Evolutionary conservation across 352 stramenopile species (phyloP).

Genomic region (Globisporangium radiosum): DNA sequence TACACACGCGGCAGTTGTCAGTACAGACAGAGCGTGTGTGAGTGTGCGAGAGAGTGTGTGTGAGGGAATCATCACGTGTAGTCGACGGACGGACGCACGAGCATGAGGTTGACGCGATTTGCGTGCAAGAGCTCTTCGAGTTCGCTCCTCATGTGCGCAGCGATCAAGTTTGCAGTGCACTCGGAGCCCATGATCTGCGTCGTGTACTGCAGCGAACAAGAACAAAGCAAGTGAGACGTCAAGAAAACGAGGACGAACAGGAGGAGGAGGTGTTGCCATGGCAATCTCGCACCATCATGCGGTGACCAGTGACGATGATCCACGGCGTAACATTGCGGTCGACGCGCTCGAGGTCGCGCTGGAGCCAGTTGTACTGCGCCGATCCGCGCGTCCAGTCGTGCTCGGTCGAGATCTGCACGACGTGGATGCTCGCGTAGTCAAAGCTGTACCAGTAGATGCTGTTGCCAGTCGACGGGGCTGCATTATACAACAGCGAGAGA

Average conservation of each 20-base stretch:
- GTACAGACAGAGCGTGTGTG: not conserved
- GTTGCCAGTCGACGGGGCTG: slow-evolving; percentile 55
- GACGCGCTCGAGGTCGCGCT: slow-evolving; percentile 66
- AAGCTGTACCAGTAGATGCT: slow-evolving; percentile 89
- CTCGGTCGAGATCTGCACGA: slow-evolving; percentile 88
- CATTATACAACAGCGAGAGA: too few relatives aligned
- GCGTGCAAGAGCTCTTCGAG: slow-evolving; percentile 84
- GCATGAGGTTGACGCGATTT: slow-evolving; percentile 84
- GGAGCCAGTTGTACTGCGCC: slow-evolving; percentile 83
- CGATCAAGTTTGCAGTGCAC: slow-evolving; percentile 44
- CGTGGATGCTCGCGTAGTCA: slow-evolving; percentile 81
- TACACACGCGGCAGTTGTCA: not conserved
- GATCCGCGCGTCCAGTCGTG: slow-evolving; percentile 86
- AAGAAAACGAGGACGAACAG: not conserved
- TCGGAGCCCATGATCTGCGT: slow-evolving; percentile 3
- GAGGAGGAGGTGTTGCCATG: not conserved
- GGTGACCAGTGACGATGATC: slow-evolving; percentile 87
- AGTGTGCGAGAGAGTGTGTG: not conserved
- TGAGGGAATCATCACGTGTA: not conserved
- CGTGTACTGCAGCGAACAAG: slow-evolving; percentile 1
- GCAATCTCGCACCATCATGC: slow-evolving; percentile 58
- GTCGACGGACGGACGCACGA: slow-evolving; percentile 29
- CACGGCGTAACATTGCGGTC: slow-evolving; percentile 84
- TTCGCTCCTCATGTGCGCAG: slow-evolving; percentile 73
- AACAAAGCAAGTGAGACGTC: not conserved